phyloP scores from a whole-genome alignment of 164 flowering plant genomes.

The Cinnamomum micranthum region DNA sequence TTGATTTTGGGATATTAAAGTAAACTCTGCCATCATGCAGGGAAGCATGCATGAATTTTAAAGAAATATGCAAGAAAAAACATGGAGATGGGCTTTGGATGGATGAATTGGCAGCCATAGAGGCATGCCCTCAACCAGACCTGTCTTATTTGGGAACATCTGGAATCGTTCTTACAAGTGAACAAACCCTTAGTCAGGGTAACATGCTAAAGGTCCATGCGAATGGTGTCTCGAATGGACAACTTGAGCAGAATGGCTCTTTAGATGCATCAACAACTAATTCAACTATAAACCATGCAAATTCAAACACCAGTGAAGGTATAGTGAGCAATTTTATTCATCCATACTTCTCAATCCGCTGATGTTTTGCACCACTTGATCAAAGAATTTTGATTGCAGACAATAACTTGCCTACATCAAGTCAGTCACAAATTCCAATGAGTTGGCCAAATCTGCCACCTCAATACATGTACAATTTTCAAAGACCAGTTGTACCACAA shows the following conservation, averaged over 20 bases:
- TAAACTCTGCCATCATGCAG: conserved; percentile 34
- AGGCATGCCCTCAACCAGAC: conserved; percentile 53
- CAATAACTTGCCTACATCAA: conserved; percentile 29
- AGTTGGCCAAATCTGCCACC: conserved; percentile 70
- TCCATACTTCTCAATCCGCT: not conserved
- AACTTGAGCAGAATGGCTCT: conserved; percentile 26
- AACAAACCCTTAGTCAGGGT: conserved; percentile 31
- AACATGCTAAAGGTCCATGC: conserved; percentile 5
- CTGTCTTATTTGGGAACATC: conserved; percentile 58
- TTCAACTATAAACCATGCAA: conserved; percentile 34
- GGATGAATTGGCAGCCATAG: conserved; percentile 81
- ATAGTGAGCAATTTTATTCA: conserved; percentile 3
- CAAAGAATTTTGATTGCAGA: conserved; percentile 26
- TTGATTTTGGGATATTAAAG: not conserved
- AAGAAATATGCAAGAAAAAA: conserved; percentile 73
- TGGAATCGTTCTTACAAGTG: conserved; percentile 73
- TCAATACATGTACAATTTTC: conserved; percentile 63
- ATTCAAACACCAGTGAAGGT: conserved; percentile 49
- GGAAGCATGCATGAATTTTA: conserved; percentile 81
- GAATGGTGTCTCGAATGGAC: conserved; percentile 23
- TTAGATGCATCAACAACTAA: conserved; percentile 39
- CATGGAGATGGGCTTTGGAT: conserved; percentile 71
- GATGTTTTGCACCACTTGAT: not conserved
- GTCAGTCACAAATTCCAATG: conserved; percentile 44
- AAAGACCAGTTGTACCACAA: conserved; percentile 38